Evolutionary conservation across 208 protist genomes (phyloP).

Genomic region (Acanthamoeba polyphaga): DNA sequence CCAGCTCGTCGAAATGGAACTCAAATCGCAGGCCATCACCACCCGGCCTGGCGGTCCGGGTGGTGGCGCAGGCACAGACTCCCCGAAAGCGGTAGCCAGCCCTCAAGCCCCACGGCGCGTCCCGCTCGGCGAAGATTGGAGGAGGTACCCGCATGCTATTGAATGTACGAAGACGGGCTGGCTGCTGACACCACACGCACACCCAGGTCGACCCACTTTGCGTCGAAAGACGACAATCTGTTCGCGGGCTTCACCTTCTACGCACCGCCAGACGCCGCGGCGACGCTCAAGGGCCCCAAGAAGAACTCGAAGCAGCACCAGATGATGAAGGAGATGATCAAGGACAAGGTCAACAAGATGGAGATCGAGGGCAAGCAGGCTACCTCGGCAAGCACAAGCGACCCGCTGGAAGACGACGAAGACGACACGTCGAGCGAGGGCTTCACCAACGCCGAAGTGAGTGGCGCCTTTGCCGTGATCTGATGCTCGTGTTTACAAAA

Average conservation of each 20-base stretch:
- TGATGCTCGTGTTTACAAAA: too few species aligned
- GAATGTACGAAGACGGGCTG: not conserved
- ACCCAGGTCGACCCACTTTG: slow-evolving; percentile 44
- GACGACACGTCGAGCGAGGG: slow-evolving; percentile 17
- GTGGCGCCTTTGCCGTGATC: not conserved
- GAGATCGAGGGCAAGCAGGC: slow-evolving; percentile 10
- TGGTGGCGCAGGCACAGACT: not conserved
- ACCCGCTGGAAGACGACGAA: not conserved
- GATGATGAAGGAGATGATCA: slow-evolving; percentile 37
- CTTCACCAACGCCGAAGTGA: slow-evolving; percentile 22
- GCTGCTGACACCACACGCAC: not conserved
- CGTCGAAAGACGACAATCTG: slow-evolving; percentile 31
- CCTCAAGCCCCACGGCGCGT: not conserved
- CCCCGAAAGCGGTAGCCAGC: not conserved
- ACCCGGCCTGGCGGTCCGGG: not conserved
- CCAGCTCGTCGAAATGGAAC: slow-evolving; percentile 55
- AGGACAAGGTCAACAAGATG: slow-evolving; percentile 54
- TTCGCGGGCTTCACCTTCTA: slow-evolving; percentile 60
- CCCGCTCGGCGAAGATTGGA: not conserved
- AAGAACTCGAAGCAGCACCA: slow-evolving; percentile 31
- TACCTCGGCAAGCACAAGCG: not conserved
- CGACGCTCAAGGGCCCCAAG: not conserved
- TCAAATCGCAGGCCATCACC: slow-evolving; percentile 38
- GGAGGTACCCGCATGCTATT: not conserved
- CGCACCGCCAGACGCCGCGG: not conserved